Evolutionary conservation across 768 basidiomycete species (phyloP), one percentile per base, ranked within the genome.

Genomic region (Amanita thiersii): DNA sequence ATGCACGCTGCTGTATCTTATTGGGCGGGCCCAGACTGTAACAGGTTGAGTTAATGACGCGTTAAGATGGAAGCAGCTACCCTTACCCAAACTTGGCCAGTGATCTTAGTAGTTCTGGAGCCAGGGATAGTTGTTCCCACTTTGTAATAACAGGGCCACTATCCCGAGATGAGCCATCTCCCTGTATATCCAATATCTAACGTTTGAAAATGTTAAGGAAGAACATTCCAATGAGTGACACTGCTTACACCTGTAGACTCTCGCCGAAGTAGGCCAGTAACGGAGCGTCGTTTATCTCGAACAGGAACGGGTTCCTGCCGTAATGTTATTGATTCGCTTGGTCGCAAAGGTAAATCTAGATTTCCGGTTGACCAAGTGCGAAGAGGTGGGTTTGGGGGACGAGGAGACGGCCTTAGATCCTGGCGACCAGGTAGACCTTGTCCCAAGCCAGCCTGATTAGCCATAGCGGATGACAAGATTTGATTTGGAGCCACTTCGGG

Each of bases 1-100:
- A 68, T 33, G 96, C 93, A 36, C 94, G 78, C 56, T 94, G 91
- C 62, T 98, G 96, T 50, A 99, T 96, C 69, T 99, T 99, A 62
- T 97, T 97, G 4, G 96, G 96, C 1, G 96, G 96, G 1, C 94
- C 93, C 47, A 98, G 83, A 30, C 92, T 93, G 53, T 18, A 43
- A 30, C 18, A 46, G 23, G 11, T 15, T 45, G 8, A 45, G 37
- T 21, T 6, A 11, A 5, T n/a, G n/a, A n/a, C n/a, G 23, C 31
- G 32, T 11, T n/a, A 18, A 29, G 25, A 39, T 18, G 25, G 33
- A 34, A 29, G 25, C 5, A 41, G 44, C 33, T 26, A 7, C 25
- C 66, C 82, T 66, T 50, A 94, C 92, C 93, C 94, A 57, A 96
- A 98, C 62, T 93, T 94, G 47, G 73, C 79, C 47, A 98, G 71